A percentile compares a stretch with the other conserved stretches of the same genome.
Evolutionary conservation across 192 early-diverging fungal genomes (phyloP).

Genomic region (Gaertneriomyces semiglobifer): DNA sequence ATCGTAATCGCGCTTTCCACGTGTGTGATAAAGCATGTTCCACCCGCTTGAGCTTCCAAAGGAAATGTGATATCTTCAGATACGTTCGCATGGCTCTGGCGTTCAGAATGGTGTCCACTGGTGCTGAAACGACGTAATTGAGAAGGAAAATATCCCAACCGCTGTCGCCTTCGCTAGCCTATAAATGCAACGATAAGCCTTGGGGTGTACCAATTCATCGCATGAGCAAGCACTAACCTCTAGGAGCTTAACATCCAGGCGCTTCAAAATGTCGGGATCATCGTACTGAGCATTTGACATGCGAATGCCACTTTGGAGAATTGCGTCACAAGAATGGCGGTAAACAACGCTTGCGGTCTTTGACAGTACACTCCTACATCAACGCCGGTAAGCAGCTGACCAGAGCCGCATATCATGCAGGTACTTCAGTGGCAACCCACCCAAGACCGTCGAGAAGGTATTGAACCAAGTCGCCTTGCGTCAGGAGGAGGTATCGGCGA

Average conservation of each 20-base stretch:
- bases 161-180: conserved; percentile 44
- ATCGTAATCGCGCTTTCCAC: conserved; percentile 76
- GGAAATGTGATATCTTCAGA: conserved; percentile 77
- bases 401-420: not conserved
- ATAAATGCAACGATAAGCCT: not conserved
- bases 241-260: conserved; percentile 75
- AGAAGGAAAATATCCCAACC: conserved; percentile 96
- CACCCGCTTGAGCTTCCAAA: conserved; percentile 86
- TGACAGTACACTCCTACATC: conserved; percentile 33
- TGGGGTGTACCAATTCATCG: not conserved
- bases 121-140: conserved; percentile 76
- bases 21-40: conserved; percentile 69
- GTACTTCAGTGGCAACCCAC: conserved; percentile 33
- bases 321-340: conserved; percentile 86
- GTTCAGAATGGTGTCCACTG: conserved; percentile 81
- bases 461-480: conserved; percentile 93
- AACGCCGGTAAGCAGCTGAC: not conserved
- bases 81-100: conserved; percentile 74
- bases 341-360: conserved; percentile 72
- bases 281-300: conserved; percentile 88
- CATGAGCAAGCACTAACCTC: conserved; percentile 43
- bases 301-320: conserved; percentile 77
- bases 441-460: conserved; percentile 80
- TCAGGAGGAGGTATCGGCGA: conserved; percentile 84
- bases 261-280: conserved; percentile 65